Percentiles rank a stretch among this genome's conserved stretches.
Evolutionary conservation across 2,329 filamentous ascomycete genomes (phyloP).

Genomic region (Nemania serpens): DNA sequence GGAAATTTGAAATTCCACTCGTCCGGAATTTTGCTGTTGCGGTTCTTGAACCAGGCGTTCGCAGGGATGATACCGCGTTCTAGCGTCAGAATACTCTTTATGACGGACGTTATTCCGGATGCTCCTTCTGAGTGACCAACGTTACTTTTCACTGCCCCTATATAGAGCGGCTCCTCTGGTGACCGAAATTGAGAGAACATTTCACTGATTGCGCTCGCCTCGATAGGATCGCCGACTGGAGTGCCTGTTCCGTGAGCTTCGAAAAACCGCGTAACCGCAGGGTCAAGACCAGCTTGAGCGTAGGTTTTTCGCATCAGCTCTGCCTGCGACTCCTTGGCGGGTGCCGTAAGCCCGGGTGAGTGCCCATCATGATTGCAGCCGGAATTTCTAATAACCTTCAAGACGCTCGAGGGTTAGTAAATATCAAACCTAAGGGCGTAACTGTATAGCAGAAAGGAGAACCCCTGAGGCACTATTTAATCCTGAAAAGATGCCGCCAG

Average conservation of each 20-base stretch:
- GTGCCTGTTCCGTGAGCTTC: conserved; percentile 26
- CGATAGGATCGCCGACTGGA: conserved; percentile 12
- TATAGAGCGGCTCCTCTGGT: conserved; percentile 1
- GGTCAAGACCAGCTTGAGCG: conserved; percentile 11
- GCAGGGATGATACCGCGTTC: conserved; percentile 12
- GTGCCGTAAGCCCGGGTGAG: conserved; percentile 6
- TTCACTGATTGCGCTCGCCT: conserved; percentile 8
- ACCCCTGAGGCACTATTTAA: no score
- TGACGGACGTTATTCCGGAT: conserved; percentile 11
- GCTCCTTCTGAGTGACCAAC: conserved; percentile 16
- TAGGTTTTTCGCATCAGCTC: conserved; percentile 20
- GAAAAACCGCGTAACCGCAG: conserved; percentile 5
- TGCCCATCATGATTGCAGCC: conserved; percentile 13
- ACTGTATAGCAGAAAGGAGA: no score
- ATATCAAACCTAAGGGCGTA: no score
- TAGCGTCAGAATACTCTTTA: conserved; percentile 15
- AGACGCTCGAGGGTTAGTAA: neutral
- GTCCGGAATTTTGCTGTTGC: conserved; percentile 14
- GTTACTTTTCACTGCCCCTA: conserved; percentile 21
- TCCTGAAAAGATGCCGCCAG: no score
- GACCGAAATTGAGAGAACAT: conserved; percentile 8
- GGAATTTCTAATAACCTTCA: conserved; percentile 9
- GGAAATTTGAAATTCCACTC: conserved; percentile 12
- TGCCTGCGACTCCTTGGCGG: conserved; percentile 10
- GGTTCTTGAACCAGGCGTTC: conserved; percentile 12